A percentile compares a stretch with the other conserved stretches of the same genome.
Evolutionary conservation across 768 basidiomycete genomes (phyloP).

Genomic region (Tricholoma sp.): DNA sequence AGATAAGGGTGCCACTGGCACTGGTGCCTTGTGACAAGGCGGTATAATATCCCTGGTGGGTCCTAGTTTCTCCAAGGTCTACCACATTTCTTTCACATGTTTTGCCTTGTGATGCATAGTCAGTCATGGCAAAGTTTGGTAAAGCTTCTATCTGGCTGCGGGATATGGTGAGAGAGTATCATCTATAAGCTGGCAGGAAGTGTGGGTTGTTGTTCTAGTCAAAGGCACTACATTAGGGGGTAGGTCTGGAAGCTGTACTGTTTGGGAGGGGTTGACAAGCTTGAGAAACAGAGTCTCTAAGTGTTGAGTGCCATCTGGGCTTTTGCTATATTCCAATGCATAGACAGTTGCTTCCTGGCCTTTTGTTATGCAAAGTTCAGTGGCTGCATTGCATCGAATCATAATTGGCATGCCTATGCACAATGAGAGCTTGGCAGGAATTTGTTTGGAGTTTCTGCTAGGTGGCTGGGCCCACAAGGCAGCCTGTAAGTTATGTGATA

Average conservation of each 20-base stretch:
- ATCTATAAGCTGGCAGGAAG: slow-evolving; percentile 24
- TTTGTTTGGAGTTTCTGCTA: slow-evolving; percentile 17
- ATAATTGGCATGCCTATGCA: slow-evolving; percentile 31
- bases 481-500: slow-evolving; percentile 7
- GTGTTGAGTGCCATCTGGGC: not conserved
- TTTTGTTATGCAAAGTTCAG: slow-evolving; percentile 28
- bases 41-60: not conserved
- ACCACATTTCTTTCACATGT: slow-evolving; percentile 3
- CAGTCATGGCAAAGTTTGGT: slow-evolving; percentile 20
- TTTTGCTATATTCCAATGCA: slow-evolving; percentile 16
- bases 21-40: not conserved
- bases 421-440: slow-evolving; percentile 24
- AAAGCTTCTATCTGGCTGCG: not conserved
- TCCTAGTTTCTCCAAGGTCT: no score
- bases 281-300: slow-evolving; percentile 5
- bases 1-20: not conserved
- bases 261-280: slow-evolving; percentile 1
- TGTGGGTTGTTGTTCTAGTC: slow-evolving; percentile 7
- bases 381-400: slow-evolving; percentile 26
- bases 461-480: slow-evolving; percentile 20
- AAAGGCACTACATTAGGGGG: slow-evolving; percentile 6
- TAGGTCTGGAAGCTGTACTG: not conserved
- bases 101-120: slow-evolving; percentile 30
- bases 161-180: slow-evolving; percentile 8
- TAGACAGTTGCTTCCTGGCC: slow-evolving; percentile 25